Evolutionary conservation across 2,329 filamentous ascomycete genomes (phyloP).

Genomic region (Achaetomium macrosporum): DNA sequence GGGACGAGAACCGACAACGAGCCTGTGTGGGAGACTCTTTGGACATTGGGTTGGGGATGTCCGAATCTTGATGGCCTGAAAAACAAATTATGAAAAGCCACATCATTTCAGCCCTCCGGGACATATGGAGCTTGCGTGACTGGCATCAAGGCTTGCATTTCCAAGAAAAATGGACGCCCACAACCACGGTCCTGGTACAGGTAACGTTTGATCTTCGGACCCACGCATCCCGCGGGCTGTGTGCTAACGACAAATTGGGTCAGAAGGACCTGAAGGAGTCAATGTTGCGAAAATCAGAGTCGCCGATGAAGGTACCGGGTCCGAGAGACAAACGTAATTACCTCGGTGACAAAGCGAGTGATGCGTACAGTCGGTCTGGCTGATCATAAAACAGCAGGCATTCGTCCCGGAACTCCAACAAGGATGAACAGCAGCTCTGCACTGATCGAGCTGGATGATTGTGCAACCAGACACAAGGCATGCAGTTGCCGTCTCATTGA

Average conservation of each 20-base stretch:
- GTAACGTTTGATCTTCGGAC: not conserved
- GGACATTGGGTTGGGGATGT: constrained; percentile 27
- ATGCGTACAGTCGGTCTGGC: not conserved
- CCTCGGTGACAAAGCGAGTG: not conserved
- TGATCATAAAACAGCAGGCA: not conserved
- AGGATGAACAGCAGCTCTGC: no score
- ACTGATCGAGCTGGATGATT: no score
- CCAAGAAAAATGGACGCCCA: not conserved
- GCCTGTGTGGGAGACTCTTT: not conserved
- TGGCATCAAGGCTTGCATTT: not conserved
- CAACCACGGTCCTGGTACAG: constrained; percentile 9
- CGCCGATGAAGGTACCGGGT: not conserved
- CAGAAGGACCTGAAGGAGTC: not conserved
- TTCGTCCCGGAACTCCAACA: no score
- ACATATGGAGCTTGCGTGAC: not conserved
- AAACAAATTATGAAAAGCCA: constrained; percentile 15
- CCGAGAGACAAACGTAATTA: not conserved
- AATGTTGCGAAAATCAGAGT: not conserved
- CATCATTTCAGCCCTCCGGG: not conserved
- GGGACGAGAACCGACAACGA: constrained; percentile 3
- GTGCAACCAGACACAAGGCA: no score
- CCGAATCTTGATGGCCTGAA: constrained; percentile 14
- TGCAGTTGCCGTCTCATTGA: no score
- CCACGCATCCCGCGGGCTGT: not conserved
- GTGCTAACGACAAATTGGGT: not conserved